phyloP scores from a whole-genome alignment of 2,329 filamentous ascomycete species.

The Colletotrichum liaoningense region DNA sequence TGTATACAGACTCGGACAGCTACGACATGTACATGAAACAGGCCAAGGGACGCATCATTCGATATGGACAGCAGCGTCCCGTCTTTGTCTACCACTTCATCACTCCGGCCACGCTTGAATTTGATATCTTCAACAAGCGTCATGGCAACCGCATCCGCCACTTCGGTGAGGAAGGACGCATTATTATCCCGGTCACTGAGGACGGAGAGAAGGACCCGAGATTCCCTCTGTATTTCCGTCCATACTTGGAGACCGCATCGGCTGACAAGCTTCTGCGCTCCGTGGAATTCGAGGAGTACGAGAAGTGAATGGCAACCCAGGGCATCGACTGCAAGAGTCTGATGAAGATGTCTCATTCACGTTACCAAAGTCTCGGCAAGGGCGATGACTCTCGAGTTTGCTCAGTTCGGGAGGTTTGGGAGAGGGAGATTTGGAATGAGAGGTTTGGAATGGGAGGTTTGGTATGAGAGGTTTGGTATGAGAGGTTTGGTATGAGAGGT shows the following conservation, averaged over 20 bases:
- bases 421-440: neutral
- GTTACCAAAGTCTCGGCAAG: neutral
- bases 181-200: conserved; percentile 6
- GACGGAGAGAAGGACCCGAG: neutral
- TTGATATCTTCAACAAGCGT: conserved; percentile 46
- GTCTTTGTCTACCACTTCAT: conserved; percentile 55
- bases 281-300: conserved; percentile 24
- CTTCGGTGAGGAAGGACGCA: neutral
- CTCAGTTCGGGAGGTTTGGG: neutral
- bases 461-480: too few relatives aligned
- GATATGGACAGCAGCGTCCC: conserved; percentile 50
- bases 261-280: conserved; percentile 15
- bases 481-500: too few relatives aligned
- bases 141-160: neutral
- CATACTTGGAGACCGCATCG: neutral
- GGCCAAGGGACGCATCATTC: conserved; percentile 52
- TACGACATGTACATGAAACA: conserved; percentile 52
- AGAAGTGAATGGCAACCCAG: neutral
- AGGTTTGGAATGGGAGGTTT: too few relatives aligned
- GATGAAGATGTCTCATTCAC: neutral
- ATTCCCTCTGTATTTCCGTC: conserved; percentile 14
- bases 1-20: conserved; percentile 44
- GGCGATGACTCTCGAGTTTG: neutral
- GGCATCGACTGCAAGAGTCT: neutral
- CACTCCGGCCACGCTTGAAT: conserved; percentile 51